These are phyloP conservation scores for Moesziomyces sp. DNA, from an alignment of 1,284 basidiomycete species.

Conservation along the genomic window DNA sequence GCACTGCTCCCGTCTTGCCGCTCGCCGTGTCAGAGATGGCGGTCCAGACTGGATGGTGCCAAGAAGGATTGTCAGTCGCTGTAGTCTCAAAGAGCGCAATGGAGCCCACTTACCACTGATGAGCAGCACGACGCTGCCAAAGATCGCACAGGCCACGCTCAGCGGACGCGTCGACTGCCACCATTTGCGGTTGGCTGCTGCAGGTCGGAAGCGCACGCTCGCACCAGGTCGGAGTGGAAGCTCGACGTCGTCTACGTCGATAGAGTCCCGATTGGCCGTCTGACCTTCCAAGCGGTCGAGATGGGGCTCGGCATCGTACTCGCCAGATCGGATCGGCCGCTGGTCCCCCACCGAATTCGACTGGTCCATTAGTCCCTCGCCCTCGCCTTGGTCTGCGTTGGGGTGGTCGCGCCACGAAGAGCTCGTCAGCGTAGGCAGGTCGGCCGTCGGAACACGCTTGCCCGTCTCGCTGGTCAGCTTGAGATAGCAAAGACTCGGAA, in stretches of 20 bases:
- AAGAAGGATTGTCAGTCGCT: neutral
- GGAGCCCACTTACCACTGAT: slow-evolving; percentile 38
- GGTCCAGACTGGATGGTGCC: slow-evolving; percentile 33
- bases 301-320: slow-evolving; percentile 42
- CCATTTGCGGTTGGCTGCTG: slow-evolving; percentile 57
- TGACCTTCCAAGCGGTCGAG: slow-evolving; percentile 28
- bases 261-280: slow-evolving; percentile 15
- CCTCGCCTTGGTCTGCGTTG: slow-evolving; percentile 9
- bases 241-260: slow-evolving; percentile 60
- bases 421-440: slow-evolving; percentile 28
- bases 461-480: slow-evolving; percentile 60
- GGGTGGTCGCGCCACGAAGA: slow-evolving; percentile 22
- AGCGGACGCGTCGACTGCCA: slow-evolving; percentile 64
- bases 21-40: slow-evolving; percentile 42
- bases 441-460: slow-evolving; percentile 39
- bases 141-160: slow-evolving; percentile 60
- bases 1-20: slow-evolving; percentile 48
- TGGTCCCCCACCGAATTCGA: slow-evolving; percentile 26
- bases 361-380: slow-evolving; percentile 31
- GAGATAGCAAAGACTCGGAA: slow-evolving; percentile 67
- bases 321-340: slow-evolving; percentile 22
- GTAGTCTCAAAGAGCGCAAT: neutral
- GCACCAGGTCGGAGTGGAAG: slow-evolving; percentile 65
- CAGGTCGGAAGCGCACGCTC: slow-evolving; percentile 39
- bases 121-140: slow-evolving; percentile 61